Conservation (phyloP, 1,139 yeast genomes). For the Taphrina sp. region DNA sequence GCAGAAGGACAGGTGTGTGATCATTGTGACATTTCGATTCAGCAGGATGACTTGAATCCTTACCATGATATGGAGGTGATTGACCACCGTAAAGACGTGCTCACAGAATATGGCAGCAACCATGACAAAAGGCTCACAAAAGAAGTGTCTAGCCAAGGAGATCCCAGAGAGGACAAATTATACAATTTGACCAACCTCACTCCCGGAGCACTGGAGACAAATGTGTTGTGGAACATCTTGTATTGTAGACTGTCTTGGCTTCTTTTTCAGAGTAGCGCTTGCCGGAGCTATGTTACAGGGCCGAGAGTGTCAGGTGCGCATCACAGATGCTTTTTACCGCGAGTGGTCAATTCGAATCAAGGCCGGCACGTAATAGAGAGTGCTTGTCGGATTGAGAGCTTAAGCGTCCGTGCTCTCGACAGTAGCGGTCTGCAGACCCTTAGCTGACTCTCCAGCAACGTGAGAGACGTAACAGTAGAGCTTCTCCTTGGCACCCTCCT, state of each 20-base stretch:
- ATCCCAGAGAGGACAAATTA: conserved; percentile 6
- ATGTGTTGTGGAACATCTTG: conserved; percentile 18
- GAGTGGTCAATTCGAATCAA: no score
- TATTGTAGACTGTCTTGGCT: neutral
- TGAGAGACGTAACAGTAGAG: conserved; percentile 98
- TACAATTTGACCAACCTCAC: conserved; percentile 10
- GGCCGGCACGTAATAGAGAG: no score
- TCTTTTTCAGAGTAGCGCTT: conserved; percentile 16
- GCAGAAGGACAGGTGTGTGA: no score
- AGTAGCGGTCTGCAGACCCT: conserved; percentile 97
- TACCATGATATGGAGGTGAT: no score
- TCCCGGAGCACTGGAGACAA: conserved; percentile 23
- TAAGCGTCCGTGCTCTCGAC: conserved; percentile 54
- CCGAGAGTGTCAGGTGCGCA: no score
- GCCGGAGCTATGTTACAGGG: neutral
- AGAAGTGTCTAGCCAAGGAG: conserved; percentile 23
- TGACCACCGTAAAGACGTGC: no score
- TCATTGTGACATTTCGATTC: no score
- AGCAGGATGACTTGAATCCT: neutral
- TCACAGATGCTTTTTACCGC: no score
- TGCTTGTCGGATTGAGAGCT: no score
- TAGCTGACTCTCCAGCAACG: conserved; percentile 88
- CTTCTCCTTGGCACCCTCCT: conserved; percentile 98
- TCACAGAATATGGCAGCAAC: no score
- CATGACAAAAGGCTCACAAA: conserved; percentile 10